Base-by-base conservation (phyloP, 345 rosid species). In the Dovyalis caffra region DNA sequence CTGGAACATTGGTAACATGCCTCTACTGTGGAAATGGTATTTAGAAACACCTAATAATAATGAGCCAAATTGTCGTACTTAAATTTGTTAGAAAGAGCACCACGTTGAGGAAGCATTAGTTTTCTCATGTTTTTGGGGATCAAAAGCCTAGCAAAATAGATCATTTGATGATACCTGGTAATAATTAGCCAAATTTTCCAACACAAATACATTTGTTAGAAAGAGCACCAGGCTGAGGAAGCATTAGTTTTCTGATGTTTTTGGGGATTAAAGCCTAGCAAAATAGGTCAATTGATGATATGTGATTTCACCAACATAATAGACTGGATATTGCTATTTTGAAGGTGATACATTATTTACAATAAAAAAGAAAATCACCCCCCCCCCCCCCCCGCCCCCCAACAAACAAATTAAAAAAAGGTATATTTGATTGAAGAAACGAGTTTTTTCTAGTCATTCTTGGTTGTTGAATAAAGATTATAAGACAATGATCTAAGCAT, bases 111-210 rank as follows among this genome's bases (percentile, higher is more conserved):
- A 25, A 12, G 38, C 32, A 3, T 37, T 37, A 32, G 23, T 25
- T 66, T 37, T 38, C 20, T 10, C 29, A n/a, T 26, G 6, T 29
- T 5, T 29, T 63, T 16, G 31, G 33, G 35, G 6, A 15, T 64
- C 5, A n/a, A 29, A 7, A 62, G 32, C 32, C 37, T 11, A 26
- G 18, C 66, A 62, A 28, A 34, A 12, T 2, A 1, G 23, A 1
- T 56, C 29, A 66, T 66, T 18, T 69, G 72, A 69, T 51, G 64
- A 45, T 35, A 66, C n/a, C n/a, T n/a, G n/a, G n/a, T n/a, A n/a
- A n/a, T n/a, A n/a, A n/a, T n/a, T n/a, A n/a, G n/a, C n/a, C n/a
- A n/a, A n/a, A n/a, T n/a, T n/a, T n/a, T n/a, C n/a, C n/a, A n/a
- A n/a, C n/a, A n/a, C n/a, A n/a, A n/a, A n/a, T n/a, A n/a, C n/a